Percentiles rank a stretch among this genome's conserved stretches.
Evolutionary conservation across 208 protist species (phyloP).

Genomic region (Jaenimonas drosophilae): DNA sequence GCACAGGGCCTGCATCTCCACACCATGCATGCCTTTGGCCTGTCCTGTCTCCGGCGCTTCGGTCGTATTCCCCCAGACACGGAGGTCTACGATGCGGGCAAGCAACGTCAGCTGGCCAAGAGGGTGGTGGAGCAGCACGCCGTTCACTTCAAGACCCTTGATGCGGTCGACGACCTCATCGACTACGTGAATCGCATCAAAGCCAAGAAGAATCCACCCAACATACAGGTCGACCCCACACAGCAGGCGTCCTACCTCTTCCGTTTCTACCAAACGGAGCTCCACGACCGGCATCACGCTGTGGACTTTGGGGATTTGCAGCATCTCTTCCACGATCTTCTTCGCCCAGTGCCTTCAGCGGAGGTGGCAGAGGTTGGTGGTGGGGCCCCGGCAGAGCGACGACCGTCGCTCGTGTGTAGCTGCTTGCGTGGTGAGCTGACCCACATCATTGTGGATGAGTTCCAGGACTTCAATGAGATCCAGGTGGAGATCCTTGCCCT

Average conservation of each 20-base stretch:
- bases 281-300: conserved; percentile 55
- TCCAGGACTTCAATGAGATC: conserved; percentile 85
- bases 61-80: conserved; percentile 24
- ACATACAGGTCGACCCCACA: conserved; percentile 30
- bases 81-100: conserved; percentile 43
- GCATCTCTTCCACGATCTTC: conserved; percentile 55
- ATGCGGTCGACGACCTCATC: conserved; percentile 45
- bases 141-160: conserved; percentile 23
- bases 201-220: conserved; percentile 32
- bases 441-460: conserved; percentile 86
- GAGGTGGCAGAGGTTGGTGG: conserved; percentile 3
- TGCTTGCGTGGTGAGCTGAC: conserved; percentile 43
- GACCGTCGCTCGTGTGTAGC: conserved; percentile 6
- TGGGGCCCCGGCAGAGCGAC: background rate
- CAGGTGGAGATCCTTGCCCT: conserved; percentile 78
- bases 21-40: conserved; percentile 78
- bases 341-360: conserved; percentile 11
- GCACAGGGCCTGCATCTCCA: conserved; percentile 49
- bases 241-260: conserved; percentile 60
- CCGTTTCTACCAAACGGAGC: conserved; percentile 42
- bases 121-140: conserved; percentile 52
- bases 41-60: conserved; percentile 72
- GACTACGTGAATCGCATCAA: conserved; percentile 65
- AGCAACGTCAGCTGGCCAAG: conserved; percentile 41
- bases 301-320: conserved; percentile 86